Evolutionary conservation across 306 rosid species (phyloP).

Genomic region (Rosa persica): DNA sequence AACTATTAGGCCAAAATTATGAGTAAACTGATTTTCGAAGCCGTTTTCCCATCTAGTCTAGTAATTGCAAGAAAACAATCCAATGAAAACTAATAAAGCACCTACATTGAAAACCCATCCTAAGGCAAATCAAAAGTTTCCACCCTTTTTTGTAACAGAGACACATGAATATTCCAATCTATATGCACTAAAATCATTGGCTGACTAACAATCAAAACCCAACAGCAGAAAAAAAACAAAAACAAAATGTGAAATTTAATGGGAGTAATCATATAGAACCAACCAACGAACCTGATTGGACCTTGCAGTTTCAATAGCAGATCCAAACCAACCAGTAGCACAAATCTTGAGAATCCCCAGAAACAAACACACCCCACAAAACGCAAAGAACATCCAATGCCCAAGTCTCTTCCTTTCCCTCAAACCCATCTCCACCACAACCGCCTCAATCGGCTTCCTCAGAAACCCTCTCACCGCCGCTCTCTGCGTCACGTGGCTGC

Average conservation of each 20-base stretch:
- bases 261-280: not conserved
- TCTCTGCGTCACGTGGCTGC: conserved; percentile 53
- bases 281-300: conserved; percentile 51
- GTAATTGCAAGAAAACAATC: not conserved
- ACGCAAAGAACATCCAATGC: conserved; percentile 82
- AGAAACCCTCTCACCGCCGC: conserved; percentile 43
- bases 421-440: conserved; percentile 60
- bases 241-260: not conserved
- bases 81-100: not conserved
- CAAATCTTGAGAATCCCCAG: conserved; percentile 87
- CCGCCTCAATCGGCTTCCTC: conserved; percentile 57
- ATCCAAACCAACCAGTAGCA: conserved; percentile 97
- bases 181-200: not conserved
- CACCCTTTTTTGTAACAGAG: not conserved
- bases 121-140: not conserved
- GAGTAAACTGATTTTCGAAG: not conserved
- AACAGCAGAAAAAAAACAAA: not conserved
- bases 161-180: not conserved
- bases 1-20: not conserved
- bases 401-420: conserved; percentile 77
- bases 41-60: not conserved
- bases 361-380: conserved; percentile 84
- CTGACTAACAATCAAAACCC: not conserved
- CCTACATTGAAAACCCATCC: not conserved
- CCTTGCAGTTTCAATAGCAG: conserved; percentile 63